Evolutionary conservation across 805 yeast genomes (phyloP).

Genomic region (Starmerella gropengiesseri): DNA sequence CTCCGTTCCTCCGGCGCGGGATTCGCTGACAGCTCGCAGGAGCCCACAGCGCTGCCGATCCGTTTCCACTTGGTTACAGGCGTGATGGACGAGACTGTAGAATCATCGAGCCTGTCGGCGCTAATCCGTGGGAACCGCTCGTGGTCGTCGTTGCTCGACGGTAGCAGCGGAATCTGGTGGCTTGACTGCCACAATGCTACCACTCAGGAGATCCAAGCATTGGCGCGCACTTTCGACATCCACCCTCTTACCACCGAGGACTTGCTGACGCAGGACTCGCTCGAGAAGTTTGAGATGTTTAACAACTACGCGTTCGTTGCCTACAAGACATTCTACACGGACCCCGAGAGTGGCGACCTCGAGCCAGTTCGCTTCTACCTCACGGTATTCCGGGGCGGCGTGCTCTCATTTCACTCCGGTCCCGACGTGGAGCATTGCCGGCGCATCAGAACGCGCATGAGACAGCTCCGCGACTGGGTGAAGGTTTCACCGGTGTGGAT

Average conservation of each 20-base stretch:
- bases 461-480: constrained; percentile 52
- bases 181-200: constrained; percentile 88
- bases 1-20: background rate
- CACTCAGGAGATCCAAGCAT: constrained; percentile 81
- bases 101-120: constrained; percentile 3
- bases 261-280: constrained; percentile 89
- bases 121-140: constrained; percentile 3
- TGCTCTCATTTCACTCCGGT: constrained; percentile 47
- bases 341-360: constrained; percentile 46
- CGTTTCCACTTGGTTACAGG: constrained; percentile 2
- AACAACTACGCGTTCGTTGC: constrained; percentile 84
- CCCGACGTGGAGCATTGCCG: constrained; percentile 45
- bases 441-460: constrained; percentile 48
- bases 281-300: constrained; percentile 93
- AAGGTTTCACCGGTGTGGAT: constrained; percentile 53
- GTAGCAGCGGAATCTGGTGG: constrained; percentile 53
- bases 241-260: constrained; percentile 98
- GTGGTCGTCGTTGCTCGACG: constrained; percentile 7
- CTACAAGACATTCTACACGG: constrained; percentile 94
- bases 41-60: too few relatives aligned
- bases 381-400: constrained; percentile 49
- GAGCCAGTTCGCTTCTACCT: constrained; percentile 50
- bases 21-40: background rate
- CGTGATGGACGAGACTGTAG: constrained; percentile 2
- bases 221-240: constrained; percentile 88